A percentile compares a stretch with the other conserved stretches of the same genome.
These are phyloP conservation scores for Mesembryanthemum crystallinum DNA, from an alignment of 148 eudicot genomes.

Conservation along the genomic window DNA sequence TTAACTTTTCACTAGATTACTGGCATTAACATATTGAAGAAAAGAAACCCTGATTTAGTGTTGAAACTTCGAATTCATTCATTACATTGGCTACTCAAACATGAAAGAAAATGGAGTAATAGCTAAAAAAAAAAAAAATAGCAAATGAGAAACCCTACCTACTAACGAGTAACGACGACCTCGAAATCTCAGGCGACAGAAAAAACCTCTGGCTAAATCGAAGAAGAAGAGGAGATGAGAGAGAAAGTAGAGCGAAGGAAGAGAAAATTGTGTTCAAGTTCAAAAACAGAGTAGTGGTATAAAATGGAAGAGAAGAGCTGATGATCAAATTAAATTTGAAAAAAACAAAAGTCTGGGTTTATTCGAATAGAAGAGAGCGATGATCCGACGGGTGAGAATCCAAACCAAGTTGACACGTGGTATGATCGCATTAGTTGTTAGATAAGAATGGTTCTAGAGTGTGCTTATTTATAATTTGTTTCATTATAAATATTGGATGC, in stretches of 20 bases:
- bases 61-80: no score
- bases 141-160: conserved; percentile 20
- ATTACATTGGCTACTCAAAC: no score
- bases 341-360: not conserved
- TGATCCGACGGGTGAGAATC: conserved; percentile 22
- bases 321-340: conserved; percentile 13
- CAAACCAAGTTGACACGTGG: conserved; percentile 12
- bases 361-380: not conserved
- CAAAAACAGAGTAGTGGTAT: not conserved
- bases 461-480: no score
- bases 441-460: no score
- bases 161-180: not conserved
- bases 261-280: conserved; percentile 1
- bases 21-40: no score
- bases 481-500: no score
- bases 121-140: not conserved
- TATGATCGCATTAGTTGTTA: not conserved
- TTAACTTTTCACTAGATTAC: no score
- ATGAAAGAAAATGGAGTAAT: no score
- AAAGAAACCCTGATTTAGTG: no score
- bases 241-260: conserved; percentile 6
- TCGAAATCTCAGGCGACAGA: not conserved
- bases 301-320: conserved; percentile 16
- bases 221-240: not conserved
- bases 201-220: conserved; percentile 14